Conservation (phyloP, 1,284 basidiomycete species). For the Moesziomyces antarcticus region DNA sequence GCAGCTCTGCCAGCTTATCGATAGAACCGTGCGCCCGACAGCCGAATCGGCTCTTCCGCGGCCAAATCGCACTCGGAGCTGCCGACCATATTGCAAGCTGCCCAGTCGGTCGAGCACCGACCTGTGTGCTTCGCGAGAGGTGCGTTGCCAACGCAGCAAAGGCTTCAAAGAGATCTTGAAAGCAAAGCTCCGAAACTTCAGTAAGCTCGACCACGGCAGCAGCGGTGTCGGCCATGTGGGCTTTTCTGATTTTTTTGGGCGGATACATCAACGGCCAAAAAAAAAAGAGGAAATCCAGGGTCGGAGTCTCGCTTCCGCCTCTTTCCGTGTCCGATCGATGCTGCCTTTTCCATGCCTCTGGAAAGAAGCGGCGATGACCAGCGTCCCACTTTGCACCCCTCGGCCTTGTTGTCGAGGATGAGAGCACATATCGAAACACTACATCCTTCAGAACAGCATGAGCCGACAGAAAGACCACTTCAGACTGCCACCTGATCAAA, state of each 20-base stretch:
- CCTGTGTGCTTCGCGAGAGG: too few species aligned
- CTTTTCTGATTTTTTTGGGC: neutral
- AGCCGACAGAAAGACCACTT: too few species aligned
- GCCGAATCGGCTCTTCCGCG: constrained; percentile 13
- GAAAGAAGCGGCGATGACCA: neutral
- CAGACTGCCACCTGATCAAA: too few species aligned
- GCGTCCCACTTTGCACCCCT: neutral
- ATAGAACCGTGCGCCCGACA: constrained; percentile 1
- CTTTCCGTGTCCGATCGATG: constrained; percentile 13
- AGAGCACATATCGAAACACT: neutral
- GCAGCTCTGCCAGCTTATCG: constrained; percentile 12
- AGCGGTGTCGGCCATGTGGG: too few species aligned
- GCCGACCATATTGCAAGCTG: neutral
- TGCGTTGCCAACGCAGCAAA: too few species aligned
- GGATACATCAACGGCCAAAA: neutral
- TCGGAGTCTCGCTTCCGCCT: constrained; percentile 11
- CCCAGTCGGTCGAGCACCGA: too few species aligned
- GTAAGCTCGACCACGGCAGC: too few species aligned
- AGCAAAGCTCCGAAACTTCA: too few species aligned
- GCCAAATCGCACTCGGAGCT: constrained; percentile 5
- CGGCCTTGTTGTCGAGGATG: neutral
- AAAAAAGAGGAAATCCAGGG: neutral
- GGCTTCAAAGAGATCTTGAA: too few species aligned
- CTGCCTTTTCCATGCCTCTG: neutral
- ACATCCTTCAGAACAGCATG: too few species aligned